phyloP scores from a whole-genome alignment of 352 stramenopile species.

The Plasmopara viticola region DNA sequence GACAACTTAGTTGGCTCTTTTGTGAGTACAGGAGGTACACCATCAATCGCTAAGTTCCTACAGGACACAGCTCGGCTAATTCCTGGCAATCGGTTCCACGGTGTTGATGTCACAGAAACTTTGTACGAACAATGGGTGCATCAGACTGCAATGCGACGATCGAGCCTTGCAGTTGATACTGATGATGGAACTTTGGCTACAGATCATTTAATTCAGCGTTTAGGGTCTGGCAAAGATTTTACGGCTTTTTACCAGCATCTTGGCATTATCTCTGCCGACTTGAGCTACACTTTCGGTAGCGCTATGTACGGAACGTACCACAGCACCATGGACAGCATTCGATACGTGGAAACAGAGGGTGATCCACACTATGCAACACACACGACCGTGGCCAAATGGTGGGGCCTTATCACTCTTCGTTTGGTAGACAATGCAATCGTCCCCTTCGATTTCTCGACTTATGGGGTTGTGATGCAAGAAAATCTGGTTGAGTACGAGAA shows the following conservation, averaged over 20 bases:
- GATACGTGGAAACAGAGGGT: constrained; percentile 49
- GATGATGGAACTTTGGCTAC: constrained; percentile 33
- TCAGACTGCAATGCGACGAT: constrained; percentile 18
- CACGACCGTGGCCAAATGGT: constrained; percentile 42
- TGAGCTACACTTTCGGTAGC: constrained; percentile 21
- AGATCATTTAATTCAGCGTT: constrained; percentile 45
- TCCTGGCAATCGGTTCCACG: constrained; percentile 30
- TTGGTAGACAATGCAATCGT: constrained; percentile 48
- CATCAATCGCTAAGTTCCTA: constrained; percentile 53
- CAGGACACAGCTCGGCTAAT: constrained; percentile 47
- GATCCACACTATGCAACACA: constrained; percentile 63
- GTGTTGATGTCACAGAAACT: constrained; percentile 14
- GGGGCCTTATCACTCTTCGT: constrained; percentile 50
- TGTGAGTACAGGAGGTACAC: constrained; percentile 43
- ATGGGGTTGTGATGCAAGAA: constrained; percentile 50
- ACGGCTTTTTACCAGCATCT: constrained; percentile 84
- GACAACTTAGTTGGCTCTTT: constrained; percentile 55
- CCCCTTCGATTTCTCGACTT: constrained; percentile 69
- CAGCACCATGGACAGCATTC: constrained; percentile 80
- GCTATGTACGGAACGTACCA: constrained; percentile 73
- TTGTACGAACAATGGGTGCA: constrained; percentile 42
- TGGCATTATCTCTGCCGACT: constrained; percentile 64
- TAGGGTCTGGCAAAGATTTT: constrained; percentile 67
- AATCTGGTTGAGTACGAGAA: constrained; percentile 30
- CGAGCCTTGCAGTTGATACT: constrained; percentile 3